Evolutionary conservation across 768 basidiomycete species (phyloP), one percentile per base, ranked within the genome.

Genomic region (Collybia nuda): DNA sequence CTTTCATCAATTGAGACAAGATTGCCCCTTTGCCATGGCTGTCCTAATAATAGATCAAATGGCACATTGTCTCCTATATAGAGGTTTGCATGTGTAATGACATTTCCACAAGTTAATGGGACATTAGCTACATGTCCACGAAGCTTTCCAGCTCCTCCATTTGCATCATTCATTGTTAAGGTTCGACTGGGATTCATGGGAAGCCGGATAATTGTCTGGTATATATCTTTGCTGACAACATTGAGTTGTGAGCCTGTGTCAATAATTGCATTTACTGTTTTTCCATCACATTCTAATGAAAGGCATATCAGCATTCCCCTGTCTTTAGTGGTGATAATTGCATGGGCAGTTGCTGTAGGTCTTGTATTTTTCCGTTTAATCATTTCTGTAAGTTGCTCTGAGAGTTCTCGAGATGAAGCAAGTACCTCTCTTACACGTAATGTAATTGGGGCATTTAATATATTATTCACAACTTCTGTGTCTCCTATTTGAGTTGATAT

Each of bases 121-220:
- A 35, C 24, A 14, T 46, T 21, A 2, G 26, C 5, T 8, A 46
- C 12, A 35, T n/a, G 28, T 18, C 44, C 44, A 6, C 35, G 15
- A 5, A 46, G 28, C 7, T 32, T 32, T 36, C 32, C 44, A 6
- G 44, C 15, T 35, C 44, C 44, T 15, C 44, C 44, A 46, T 46
- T 46, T 3, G 44, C 44, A 35, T 46, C 44, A 35, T 46, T 46
- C 44, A 46, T 46, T 6, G 29, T 17, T 3, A 46, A 28, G 12
- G 6, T 32, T 6, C 17, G 32, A 5, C 36, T 17, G 14, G 44
- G 44, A 36, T 36, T 21, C 17, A 46, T 19, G 5, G 44, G 44
- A 18, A 35, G 21, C 6, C 19, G 28, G 19, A 17, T 46, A 14
- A 46, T 18, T 15, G 3, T 12, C n/a, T 21, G 28, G 3, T 32